Base-by-base conservation (phyloP, 345 rosid species). In the Limnanthes douglasii region DNA sequence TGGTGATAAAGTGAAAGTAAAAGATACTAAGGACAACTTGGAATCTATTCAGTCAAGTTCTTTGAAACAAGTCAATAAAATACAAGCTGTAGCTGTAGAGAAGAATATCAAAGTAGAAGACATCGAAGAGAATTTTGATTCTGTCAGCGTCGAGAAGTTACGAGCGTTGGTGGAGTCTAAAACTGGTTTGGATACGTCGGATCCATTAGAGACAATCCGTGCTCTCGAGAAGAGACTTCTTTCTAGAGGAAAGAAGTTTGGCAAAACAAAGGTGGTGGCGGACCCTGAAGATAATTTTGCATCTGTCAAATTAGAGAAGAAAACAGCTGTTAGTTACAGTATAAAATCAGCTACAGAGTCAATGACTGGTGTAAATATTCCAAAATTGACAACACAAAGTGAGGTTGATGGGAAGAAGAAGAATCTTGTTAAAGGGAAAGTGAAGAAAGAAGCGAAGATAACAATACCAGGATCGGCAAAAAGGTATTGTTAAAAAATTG, bases 391-490 rank as follows among this genome's bases (percentile, higher is more conserved):
- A n/a, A n/a, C n/a, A n/a, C n/a, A n/a, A n/a, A n/a, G n/a, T n/a
- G n/a, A n/a, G n/a, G n/a, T n/a, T n/a, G n/a, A n/a, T n/a, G n/a
- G n/a, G n/a, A n/a, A n/a, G n/a, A n/a, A 66, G 42, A 76, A 61
- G 50, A 22, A 19, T 7, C 1, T 20, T 32, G 39, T 59, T 22
- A 61, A 64, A 53, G 67, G 56, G 24, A 61, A 50, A 36, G 60
- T 27, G 1, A 38, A 50, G 34, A 73, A 66, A 36, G 33, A 30
- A 12, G 43, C 54, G 2, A 73, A 56, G 52, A 32, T 64, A 11
- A 60, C 43, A 2, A 41, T 70, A 27, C 81, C 76, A 12, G 80
- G 71, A 48, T 76, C 88, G 38, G 67, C 80, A 27, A 73, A 64
- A 54, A 70, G 80, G 80, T 76, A 40, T 48, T 29, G 43, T 36